A percentile compares a stretch with the other conserved stretches of the same genome.
phyloP scores from a whole-genome alignment of 805 yeast genomes.

The Kazachstania kunashirensis region DNA sequence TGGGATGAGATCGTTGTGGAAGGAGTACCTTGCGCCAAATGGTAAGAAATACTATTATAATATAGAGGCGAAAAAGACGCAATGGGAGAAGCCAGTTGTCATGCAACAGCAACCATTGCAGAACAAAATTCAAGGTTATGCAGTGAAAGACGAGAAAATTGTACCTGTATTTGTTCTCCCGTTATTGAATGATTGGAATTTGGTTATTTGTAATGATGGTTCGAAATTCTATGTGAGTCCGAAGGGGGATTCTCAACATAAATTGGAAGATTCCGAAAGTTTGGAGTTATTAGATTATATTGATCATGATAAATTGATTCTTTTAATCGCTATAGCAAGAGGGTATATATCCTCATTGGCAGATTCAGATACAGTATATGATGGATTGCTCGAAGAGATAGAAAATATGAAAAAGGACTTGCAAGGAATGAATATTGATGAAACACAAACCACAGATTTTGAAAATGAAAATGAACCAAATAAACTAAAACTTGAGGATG shows the following conservation, averaged over 20 bases:
- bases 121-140: neutral
- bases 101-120: neutral
- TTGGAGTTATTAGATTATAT: conserved; percentile 18
- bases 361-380: conserved; percentile 11
- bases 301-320: conserved; percentile 22
- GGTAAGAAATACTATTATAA: conserved; percentile 33
- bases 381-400: conserved; percentile 11
- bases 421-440: conserved; percentile 1
- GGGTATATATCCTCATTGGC: conserved; percentile 9
- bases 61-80: conserved; percentile 29
- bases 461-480: neutral
- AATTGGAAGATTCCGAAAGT: conserved; percentile 28
- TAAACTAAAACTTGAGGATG: conserved; percentile 8
- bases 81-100: conserved; percentile 31
- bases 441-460: neutral
- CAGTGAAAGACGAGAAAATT: conserved; percentile 4
- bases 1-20: conserved; percentile 27
- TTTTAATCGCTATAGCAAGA: conserved; percentile 20
- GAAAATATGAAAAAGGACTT: conserved; percentile 9
- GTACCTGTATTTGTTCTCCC: conserved; percentile 12
- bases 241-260: conserved; percentile 15
- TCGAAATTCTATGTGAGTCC: conserved; percentile 34
- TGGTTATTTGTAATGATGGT: conserved; percentile 37
- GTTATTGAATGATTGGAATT: conserved; percentile 31
- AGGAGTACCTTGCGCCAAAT: conserved; percentile 32